Evolutionary conservation across 1,284 basidiomycete genomes (phyloP), one percentile per base, ranked within the genome.

Genomic region (Rugosomyces carneus): DNA sequence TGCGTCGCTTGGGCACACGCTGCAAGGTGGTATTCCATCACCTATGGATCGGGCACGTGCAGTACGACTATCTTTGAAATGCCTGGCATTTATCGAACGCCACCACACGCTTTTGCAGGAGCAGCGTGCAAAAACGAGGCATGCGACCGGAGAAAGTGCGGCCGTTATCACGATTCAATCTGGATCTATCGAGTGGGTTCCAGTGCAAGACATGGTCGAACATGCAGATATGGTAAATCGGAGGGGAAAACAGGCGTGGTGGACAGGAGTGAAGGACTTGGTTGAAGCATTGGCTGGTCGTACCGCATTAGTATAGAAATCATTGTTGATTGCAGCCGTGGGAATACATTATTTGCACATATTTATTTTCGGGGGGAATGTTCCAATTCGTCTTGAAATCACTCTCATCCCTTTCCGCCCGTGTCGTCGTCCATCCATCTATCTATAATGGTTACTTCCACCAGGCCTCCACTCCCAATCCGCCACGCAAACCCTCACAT

Each of bases 21-120:
- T 99, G 7, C 95, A 99, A 63, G 95, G 95, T 15, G 93, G 93
- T 4, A 84, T 91, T 3, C 95, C 95, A 2, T 95, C 93, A 0
- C 95, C 95, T 0, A 76, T 91, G 54, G 96, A 99, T 69, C 89
- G 95, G 48, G 84, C 89, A 0, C 86, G 93, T 15, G 95, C 93
- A 1, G 88, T 90, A 0, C 85, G 94, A 37, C 76, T 98, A 34
- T 85, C 94, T 6, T 73, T 96, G 51, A 87, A 89, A 57, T 95
- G 91, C 71, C 94, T 98, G 87, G 72, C 83, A 42, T 98, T 97
- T 78, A 76, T 99, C 54, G 95, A 98, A 67, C 64, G 78, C 47
- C 83, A 96, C 55, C 86, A 89, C 56, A 70, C 70, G 41, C 54
- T 62, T 21, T 62, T 85, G 27, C 58, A 64, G 36, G 63, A 64